phyloP scores from a whole-genome alignment of 2,329 filamentous ascomycete species.

The Sclerotinia borealis region DNA sequence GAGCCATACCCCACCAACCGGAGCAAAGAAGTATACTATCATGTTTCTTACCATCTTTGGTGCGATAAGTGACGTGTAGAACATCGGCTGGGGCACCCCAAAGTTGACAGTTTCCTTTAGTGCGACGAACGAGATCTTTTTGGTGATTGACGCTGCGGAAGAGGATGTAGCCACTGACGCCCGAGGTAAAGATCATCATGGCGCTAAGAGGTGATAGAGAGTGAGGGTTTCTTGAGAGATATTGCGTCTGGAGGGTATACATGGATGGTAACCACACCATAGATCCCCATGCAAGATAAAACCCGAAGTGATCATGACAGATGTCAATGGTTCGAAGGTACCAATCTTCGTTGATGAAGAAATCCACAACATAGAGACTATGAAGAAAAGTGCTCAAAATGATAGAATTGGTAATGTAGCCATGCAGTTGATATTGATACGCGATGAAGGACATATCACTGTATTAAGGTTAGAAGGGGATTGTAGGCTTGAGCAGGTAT shows the following conservation, averaged over 20 bases:
- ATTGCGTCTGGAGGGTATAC: slow-evolving; percentile 45
- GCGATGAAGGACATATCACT: slow-evolving; percentile 36
- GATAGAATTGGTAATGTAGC: slow-evolving; percentile 38
- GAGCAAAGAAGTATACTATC: slow-evolving; percentile 36
- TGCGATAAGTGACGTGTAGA: slow-evolving; percentile 37
- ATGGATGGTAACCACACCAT: slow-evolving; percentile 40
- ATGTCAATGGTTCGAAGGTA: slow-evolving; percentile 41
- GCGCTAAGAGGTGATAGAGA: slow-evolving; percentile 27
- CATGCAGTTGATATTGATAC: slow-evolving; percentile 39
- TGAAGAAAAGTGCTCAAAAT: slow-evolving; percentile 41
- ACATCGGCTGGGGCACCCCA: slow-evolving; percentile 39
- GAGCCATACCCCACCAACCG: slow-evolving; percentile 38
- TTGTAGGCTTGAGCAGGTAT: neutral
- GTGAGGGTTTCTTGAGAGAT: slow-evolving; percentile 39
- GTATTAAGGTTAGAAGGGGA: slow-evolving; percentile 1
- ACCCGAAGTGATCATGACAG: slow-evolving; percentile 39
- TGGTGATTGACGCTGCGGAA: slow-evolving; percentile 43
- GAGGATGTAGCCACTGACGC: slow-evolving; percentile 37
- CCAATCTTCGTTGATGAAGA: slow-evolving; percentile 45
- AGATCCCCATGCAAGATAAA: slow-evolving; percentile 40
- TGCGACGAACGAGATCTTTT: slow-evolving; percentile 38
- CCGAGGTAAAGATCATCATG: slow-evolving; percentile 28
- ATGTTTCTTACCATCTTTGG: slow-evolving; percentile 38
- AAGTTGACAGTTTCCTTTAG: slow-evolving; percentile 36
- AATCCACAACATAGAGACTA: slow-evolving; percentile 41